Conservation (phyloP, 805 yeast species). For the Saturnispora zaruensis region DNA sequence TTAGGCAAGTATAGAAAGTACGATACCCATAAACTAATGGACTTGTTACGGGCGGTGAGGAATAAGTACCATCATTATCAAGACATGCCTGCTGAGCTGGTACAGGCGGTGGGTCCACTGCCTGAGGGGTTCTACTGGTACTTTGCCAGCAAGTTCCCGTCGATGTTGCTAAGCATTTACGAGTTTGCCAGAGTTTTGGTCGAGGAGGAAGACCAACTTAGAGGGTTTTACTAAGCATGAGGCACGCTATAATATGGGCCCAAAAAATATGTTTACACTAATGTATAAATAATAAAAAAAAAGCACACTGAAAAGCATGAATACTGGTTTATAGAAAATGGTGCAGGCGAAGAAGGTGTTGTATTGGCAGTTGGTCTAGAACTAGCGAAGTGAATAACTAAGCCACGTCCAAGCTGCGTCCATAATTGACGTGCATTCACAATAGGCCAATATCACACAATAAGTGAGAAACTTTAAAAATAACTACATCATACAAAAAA, state of each 20-base stretch:
- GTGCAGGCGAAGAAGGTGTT: too few relatives aligned
- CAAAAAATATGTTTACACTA: not conserved
- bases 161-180: constrained; percentile 67
- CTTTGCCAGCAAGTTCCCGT: constrained; percentile 70
- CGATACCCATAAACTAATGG: constrained; percentile 69
- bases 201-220: constrained; percentile 46
- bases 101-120: constrained; percentile 59
- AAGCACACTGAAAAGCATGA: too few relatives aligned
- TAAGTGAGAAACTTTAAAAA: not conserved
- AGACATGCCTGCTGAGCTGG: constrained; percentile 69
- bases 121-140: constrained; percentile 81
- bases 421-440: not conserved
- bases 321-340: too few relatives aligned
- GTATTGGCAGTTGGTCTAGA: too few relatives aligned
- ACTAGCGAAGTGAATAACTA: not conserved
- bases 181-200: constrained; percentile 26
- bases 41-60: constrained; percentile 77
- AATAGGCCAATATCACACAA: not conserved
- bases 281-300: too few relatives aligned
- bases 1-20: constrained; percentile 89
- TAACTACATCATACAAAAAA: too few relatives aligned
- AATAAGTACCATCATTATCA: constrained; percentile 93
- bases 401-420: not conserved
- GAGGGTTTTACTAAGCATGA: not conserved
- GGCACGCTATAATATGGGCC: not conserved